Evolutionary conservation across 805 yeast species (phyloP), one percentile per base, ranked within the genome.

Genomic region (Scheffersomyces amazonensis): DNA sequence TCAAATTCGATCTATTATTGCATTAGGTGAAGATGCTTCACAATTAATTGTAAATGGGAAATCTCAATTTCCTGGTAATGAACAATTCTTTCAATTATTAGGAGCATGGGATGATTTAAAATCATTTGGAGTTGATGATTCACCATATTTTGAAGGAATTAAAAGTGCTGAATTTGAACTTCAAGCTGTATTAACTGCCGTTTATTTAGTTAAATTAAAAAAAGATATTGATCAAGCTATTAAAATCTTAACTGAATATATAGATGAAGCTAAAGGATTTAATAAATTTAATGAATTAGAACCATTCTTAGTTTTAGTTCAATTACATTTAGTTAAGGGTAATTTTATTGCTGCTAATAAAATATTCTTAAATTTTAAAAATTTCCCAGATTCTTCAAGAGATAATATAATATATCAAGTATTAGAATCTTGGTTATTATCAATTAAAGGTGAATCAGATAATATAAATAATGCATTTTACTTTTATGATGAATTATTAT

Each of bases 401-500:
- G 96, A 89, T 62, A 83, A 80, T 47, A 75, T 90, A 24, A 76
- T 87, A 33, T 78, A 78, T 58, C 90, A 87, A 50, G 73, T 88
- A 22, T 78, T 88, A 21, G 95, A 87, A 58, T 80, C 95, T 12
- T 87, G 90, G 80, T 40, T 67, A 18, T 51, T 56, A 32, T 50
- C 71, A 5, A 48, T 65, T 30, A 64, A 58, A 49, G 73, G 73
- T 21, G 68, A 61, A 39, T 47, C 68, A 16, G 73, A 68, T 44
- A 66, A 67, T 48, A 63, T 69, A 39, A 62, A 49, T 44, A 66
- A 64, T 44, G 47, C 70, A 4, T 64, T 62, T 60, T 84, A 81
- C 56, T 81, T 83, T 54, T 85, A 74, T 58, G 97, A 91, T 61
- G 99, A 91, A 63, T 69, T 85, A 40, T 71, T 88, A 31, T 80